Conservation (phyloP, 192 early-diverging fungal species). For the Coemansia sp. region DNA sequence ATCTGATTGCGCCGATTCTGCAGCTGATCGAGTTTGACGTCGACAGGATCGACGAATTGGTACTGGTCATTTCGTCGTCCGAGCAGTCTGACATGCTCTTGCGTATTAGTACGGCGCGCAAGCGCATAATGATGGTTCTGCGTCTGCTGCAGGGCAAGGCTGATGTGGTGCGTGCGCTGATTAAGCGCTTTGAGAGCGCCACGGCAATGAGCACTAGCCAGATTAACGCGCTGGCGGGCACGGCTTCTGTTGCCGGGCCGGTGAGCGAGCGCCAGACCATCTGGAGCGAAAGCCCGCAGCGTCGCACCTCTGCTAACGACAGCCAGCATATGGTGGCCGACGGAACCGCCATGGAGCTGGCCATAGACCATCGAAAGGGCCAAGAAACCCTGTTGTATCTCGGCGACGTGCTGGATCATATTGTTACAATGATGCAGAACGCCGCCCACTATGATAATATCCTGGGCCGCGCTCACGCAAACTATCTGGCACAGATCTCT, state of each 20-base stretch:
- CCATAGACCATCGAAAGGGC: slow-evolving; percentile 48
- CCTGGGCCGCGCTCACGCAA: slow-evolving; percentile 67
- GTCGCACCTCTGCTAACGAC: slow-evolving; percentile 2
- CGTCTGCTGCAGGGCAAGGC: slow-evolving; percentile 68
- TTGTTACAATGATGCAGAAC: slow-evolving; percentile 75
- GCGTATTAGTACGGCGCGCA: slow-evolving; percentile 69
- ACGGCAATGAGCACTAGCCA: slow-evolving; percentile 43
- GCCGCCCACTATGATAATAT: slow-evolving; percentile 72
- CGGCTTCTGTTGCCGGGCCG: not conserved
- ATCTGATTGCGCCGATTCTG: slow-evolving; percentile 85
- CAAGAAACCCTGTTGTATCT: slow-evolving; percentile 69
- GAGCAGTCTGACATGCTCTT: slow-evolving; percentile 81
- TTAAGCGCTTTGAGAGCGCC: slow-evolving; percentile 63
- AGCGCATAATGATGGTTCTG: slow-evolving; percentile 68
- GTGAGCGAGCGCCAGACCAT: not conserved
- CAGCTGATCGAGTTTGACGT: slow-evolving; percentile 91
- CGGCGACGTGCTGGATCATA: slow-evolving; percentile 81
- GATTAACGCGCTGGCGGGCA: slow-evolving; percentile 28
- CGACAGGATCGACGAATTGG: slow-evolving; percentile 91
- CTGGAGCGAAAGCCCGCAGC: slow-evolving; percentile 25
- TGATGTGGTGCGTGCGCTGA: slow-evolving; percentile 71
- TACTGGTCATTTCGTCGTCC: slow-evolving; percentile 86
- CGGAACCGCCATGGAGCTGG: slow-evolving; percentile 21
- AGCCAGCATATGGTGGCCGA: slow-evolving; percentile 4
- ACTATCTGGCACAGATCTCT: slow-evolving; percentile 75